Base-by-base conservation (phyloP, 306 rosid genomes). In the Glycine tomentella region DNA sequence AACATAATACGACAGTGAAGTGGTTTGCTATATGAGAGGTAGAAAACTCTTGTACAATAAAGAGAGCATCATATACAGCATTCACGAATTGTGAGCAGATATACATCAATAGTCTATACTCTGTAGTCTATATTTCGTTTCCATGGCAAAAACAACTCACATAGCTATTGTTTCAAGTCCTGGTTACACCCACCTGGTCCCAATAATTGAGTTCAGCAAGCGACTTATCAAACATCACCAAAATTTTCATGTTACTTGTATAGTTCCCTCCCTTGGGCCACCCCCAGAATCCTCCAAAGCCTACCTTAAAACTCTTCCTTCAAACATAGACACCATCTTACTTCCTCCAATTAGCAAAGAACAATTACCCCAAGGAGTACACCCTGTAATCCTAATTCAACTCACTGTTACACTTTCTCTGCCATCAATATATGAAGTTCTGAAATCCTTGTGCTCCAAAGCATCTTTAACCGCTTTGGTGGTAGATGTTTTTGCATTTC, bases 251-350 rank as follows among this genome's bases (percentile, higher is more conserved):
- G 48, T 88, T 34, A 85, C 84, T 1, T 88, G 89, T 86, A 88
- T 88, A 45, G 50, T 88, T 70, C 84, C 91, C 71, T 63, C 82
- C 9, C 76, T 77, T 69, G 87, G 81, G 1, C 69, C 86, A 56
- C 84, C 8, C 13, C 65, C 84, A 14, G 36, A 67, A 46, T 66
- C 87, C 59, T 68, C 84, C 33, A 83, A 71, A 74, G 55, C 82
- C 17, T 81, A 85, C 67, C 89, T 88, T 56, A 3, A 83, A 80
- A 71, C 80, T 1, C 85, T 83, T 76, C 91, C 91, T 61, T 59
- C 89, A 64, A 83, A 55, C 57, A 80, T 88, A 33, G 62, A 80
- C 50, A 52, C 76, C 36, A 34, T 85, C 13, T 56, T 85, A 44
- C 91, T 88, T 10, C 91, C 91, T 14, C 82, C 87, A 46, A 25